Percentiles rank a stretch among this genome's conserved stretches.
These are phyloP conservation scores for Pythium guiyangense DNA, from an alignment of 352 stramenopile genomes.

Conservation along the genomic window DNA sequence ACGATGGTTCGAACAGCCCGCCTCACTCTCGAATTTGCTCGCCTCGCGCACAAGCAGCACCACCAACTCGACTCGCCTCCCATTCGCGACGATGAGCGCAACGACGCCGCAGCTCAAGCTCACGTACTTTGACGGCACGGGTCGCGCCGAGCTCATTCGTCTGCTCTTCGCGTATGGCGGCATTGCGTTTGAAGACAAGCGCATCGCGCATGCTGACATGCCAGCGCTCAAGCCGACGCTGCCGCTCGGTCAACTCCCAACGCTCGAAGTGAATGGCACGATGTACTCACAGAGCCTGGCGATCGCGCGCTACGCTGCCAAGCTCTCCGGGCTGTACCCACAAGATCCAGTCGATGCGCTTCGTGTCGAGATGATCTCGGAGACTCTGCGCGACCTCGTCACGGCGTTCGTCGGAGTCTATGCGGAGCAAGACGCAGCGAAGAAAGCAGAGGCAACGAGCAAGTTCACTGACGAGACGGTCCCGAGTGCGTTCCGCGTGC, in stretches of 20 bases:
- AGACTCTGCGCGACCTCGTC: slow-evolving; percentile 6
- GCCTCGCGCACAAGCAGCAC: no score
- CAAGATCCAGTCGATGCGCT: slow-evolving; percentile 12
- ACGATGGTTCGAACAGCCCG: no score
- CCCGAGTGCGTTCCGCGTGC: slow-evolving; percentile 14
- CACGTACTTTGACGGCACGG: slow-evolving; percentile 53
- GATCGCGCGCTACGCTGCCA: no score
- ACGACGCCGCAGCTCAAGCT: no score
- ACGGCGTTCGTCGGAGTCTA: not conserved
- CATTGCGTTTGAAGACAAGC: slow-evolving; percentile 32
- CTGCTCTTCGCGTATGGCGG: slow-evolving; percentile 34
- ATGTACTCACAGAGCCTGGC: no score
- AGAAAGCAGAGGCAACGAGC: not conserved
- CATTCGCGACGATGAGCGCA: no score
- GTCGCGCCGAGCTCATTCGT: slow-evolving; percentile 42
- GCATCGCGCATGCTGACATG: slow-evolving; percentile 18
- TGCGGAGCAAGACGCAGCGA: no score
- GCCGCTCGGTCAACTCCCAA: slow-evolving; percentile 38
- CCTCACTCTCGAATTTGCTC: no score
- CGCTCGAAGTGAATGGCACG: no score
- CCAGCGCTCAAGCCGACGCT: slow-evolving; percentile 32
- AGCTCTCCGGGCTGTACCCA: no score
- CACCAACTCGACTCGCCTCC: no score
- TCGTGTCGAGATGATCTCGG: slow-evolving; percentile 13
- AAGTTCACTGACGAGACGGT: slow-evolving; percentile 2